Conservation (phyloP, 2,329 filamentous ascomycete genomes). For the Iodosphaeria phyllophila region DNA sequence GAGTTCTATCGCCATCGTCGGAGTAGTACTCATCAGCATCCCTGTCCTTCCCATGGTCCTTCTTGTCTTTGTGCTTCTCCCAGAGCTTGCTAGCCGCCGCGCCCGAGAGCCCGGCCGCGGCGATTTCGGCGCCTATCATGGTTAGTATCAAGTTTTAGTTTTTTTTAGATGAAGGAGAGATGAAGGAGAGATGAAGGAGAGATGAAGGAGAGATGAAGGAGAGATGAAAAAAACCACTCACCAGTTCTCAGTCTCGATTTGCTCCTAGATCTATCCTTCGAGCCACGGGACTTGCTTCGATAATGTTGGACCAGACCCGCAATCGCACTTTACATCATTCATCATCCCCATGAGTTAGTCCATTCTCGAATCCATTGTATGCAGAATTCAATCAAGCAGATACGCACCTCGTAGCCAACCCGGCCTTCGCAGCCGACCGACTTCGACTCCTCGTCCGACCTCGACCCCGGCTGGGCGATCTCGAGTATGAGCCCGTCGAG, state of each 20-base stretch:
- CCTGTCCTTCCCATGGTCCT: constrained; percentile 23
- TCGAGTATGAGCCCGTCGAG: constrained; percentile 23
- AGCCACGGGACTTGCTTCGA: constrained; percentile 27
- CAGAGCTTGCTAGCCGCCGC: constrained; percentile 42
- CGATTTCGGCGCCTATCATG: constrained; percentile 37
- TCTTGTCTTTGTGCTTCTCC: constrained; percentile 41
- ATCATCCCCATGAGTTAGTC: too few species aligned
- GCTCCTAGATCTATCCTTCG: constrained; percentile 17
- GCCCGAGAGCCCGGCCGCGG: constrained; percentile 38
- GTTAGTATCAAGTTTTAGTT: too few species aligned
- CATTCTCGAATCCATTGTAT: neutral
- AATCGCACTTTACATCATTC: constrained; percentile 31
- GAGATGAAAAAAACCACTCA: constrained; percentile 4
- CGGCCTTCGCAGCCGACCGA: constrained; percentile 31
- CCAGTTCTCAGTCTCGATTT: constrained; percentile 25
- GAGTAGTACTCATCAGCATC: constrained; percentile 16
- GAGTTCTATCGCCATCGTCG: constrained; percentile 9
- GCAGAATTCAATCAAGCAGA: neutral
- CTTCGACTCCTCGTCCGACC: constrained; percentile 23
- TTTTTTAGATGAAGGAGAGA: too few species aligned
- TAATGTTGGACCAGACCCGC: constrained; percentile 39
- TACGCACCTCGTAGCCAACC: constrained; percentile 28
- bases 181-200: too few species aligned
- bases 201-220: neutral
- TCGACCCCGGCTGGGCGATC: constrained; percentile 24